Conservation (phyloP, 2,329 filamentous ascomycete genomes). For the Calycina marina region DNA sequence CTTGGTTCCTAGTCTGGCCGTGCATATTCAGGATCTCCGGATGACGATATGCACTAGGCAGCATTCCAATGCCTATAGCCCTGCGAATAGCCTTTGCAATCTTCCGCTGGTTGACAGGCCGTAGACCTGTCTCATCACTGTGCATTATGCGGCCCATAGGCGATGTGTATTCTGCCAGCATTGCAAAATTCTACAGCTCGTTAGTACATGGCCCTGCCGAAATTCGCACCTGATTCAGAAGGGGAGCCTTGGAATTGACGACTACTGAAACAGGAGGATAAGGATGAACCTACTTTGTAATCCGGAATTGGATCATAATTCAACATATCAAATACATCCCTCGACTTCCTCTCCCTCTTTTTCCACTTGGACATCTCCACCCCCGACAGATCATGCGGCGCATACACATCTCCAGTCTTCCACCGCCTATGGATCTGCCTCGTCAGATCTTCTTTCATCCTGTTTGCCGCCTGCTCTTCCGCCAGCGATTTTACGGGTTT, state of each 20-base stretch:
- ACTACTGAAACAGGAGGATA: constrained; percentile 4
- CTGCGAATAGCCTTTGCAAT: constrained; percentile 86
- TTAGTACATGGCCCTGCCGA: not conserved
- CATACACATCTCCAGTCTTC: constrained; percentile 71
- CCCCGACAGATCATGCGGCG: constrained; percentile 72
- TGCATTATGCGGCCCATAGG: constrained; percentile 74
- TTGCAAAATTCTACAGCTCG: constrained; percentile 62
- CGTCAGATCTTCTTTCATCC: constrained; percentile 36
- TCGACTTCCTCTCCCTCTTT: constrained; percentile 34
- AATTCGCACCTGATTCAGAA: not conserved
- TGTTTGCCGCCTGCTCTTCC: constrained; percentile 6
- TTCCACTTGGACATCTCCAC: constrained; percentile 74
- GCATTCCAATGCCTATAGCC: constrained; percentile 76
- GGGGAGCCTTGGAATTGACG: no score
- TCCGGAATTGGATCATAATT: constrained; percentile 68
- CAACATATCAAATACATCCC: constrained; percentile 67
- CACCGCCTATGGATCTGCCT: constrained; percentile 56
- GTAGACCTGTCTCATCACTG: constrained; percentile 59
- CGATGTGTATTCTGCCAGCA: constrained; percentile 82
- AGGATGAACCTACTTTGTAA: constrained; percentile 57
- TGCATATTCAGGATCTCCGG: no score
- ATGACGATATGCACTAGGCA: constrained; percentile 82
- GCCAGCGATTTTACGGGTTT: no score
- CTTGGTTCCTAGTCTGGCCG: no score
- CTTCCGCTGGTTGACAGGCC: constrained; percentile 81